Base-by-base conservation (phyloP, 257 asterid species). In the Mentha longifolia region DNA sequence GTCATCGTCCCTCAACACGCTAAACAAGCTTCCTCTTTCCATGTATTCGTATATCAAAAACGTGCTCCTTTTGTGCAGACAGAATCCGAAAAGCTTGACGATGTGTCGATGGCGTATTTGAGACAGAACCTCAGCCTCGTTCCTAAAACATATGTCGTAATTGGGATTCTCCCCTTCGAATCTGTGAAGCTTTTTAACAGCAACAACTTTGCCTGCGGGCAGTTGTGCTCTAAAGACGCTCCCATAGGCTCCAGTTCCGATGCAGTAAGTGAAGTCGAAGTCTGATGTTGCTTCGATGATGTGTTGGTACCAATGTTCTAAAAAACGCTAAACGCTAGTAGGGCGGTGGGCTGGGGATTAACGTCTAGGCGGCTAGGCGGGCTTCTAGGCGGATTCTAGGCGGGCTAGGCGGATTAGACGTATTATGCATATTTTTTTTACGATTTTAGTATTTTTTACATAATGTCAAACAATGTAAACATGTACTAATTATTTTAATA, bases 191-290 rank as follows among this genome's bases (percentile, higher is more conserved):
- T 63, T 63, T 63, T 63, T 63, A 0, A 63, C 37, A 0, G 68
- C 68, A 42, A 63, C 68, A 42, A 63, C 55, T 42, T 11, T 41
- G 17, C 52, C 52, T 1, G 9, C 2, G 2, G 68, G 68, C 25
- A 62, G 31, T 11, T 5, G 6, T 10, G 68, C 55, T 43, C 68
- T 19, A 22, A 42, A 63, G 39, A 63, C 68, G 19, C 68, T 63
- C 5, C 55, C 68, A 12, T 63, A 42, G 7, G 17, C 68, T 63
- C 80, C 83, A 0, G 61, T 64, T 10, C 83, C 80, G 0, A 75
- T 75, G 70, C 79, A 74, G 30, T 67, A 22, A 0, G 9, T 41
- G 13, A 33, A 3, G 39, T 64, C 68, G 1, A 79, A 79, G 25
- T 74, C 67, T 41, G 31, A 45, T 1, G 77, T 74, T 1, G 77